Evolutionary conservation across 2,329 filamentous ascomycete species (phyloP).

Genomic region (Pseudogymnoascus sp.): DNA sequence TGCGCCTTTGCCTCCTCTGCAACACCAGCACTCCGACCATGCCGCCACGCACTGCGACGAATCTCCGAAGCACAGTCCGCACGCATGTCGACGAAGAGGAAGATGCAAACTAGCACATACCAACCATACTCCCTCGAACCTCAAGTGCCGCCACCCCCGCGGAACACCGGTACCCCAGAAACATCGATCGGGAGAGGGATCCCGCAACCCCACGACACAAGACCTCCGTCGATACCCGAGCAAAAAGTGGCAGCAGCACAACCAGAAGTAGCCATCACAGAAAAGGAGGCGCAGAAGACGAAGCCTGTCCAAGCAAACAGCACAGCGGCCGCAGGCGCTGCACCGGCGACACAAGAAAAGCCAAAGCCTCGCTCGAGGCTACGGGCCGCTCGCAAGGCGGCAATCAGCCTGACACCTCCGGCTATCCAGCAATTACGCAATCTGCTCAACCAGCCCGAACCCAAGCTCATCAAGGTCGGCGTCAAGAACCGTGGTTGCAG

Average conservation of each 20-base stretch:
- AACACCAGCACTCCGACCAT: conserved; percentile 30
- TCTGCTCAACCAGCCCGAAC: conserved; percentile 75
- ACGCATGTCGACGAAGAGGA: conserved; percentile 45
- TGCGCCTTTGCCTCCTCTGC: conserved; percentile 23
- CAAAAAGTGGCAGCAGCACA: conserved; percentile 28
- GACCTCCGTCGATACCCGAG: conserved; percentile 34
- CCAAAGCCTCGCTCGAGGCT: conserved; percentile 58
- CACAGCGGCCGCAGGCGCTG: conserved; percentile 38
- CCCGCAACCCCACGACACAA: conserved; percentile 36
- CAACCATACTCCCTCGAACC: conserved; percentile 51
- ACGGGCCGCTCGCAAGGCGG: conserved; percentile 70
- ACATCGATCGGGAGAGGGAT: conserved; percentile 49
- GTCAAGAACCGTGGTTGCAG: conserved; percentile 93
- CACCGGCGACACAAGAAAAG: conserved; percentile 27
- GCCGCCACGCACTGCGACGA: conserved; percentile 33
- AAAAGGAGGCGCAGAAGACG: conserved; percentile 60
- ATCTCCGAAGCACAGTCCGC: conserved; percentile 39
- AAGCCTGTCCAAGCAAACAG: conserved; percentile 38
- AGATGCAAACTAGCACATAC: conserved; percentile 59
- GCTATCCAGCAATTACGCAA: conserved; percentile 72
- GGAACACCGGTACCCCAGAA: conserved; percentile 50
- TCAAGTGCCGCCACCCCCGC: conserved; percentile 45
- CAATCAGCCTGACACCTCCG: conserved; percentile 73
- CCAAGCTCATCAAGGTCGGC: conserved; percentile 88
- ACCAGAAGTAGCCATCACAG: conserved; percentile 42